Evolutionary conservation across 768 basidiomycete species (phyloP).

Genomic region (Suillus ampliporus): DNA sequence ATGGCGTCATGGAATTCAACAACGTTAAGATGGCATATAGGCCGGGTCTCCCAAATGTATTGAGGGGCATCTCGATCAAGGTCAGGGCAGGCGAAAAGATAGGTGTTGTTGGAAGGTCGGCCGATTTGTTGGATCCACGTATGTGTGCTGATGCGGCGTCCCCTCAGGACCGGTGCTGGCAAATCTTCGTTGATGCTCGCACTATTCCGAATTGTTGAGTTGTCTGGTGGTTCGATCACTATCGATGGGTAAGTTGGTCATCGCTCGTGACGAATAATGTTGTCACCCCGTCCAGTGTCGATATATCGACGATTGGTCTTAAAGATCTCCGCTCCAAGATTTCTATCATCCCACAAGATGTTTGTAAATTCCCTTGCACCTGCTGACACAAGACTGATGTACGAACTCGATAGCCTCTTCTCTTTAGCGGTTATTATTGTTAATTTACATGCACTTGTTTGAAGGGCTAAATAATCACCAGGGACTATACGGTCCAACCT

Average conservation of each 20-base stretch:
- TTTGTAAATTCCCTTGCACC: conserved; percentile 22
- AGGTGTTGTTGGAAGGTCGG: conserved; percentile 69
- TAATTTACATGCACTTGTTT: conserved; percentile 26
- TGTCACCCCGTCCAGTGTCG: conserved; percentile 46
- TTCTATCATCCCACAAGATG: conserved; percentile 54
- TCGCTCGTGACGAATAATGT: background rate
- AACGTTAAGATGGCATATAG: conserved; percentile 69
- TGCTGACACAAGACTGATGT: background rate
- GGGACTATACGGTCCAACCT: conserved; percentile 63
- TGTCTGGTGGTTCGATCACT: conserved; percentile 59
- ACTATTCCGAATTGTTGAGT: conserved; percentile 73
- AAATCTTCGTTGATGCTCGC: conserved; percentile 68
- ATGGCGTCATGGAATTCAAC: conserved; percentile 65
- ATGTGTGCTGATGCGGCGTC: background rate
- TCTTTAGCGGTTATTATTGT: conserved; percentile 57
- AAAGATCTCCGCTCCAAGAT: conserved; percentile 62
- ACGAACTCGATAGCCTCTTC: conserved; percentile 48
- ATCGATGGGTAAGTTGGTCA: conserved; percentile 58
- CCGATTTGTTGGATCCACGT: background rate
- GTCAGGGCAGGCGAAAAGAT: conserved; percentile 75
- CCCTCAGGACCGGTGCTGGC: conserved; percentile 54
- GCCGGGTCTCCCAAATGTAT: conserved; percentile 69
- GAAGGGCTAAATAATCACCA: conserved; percentile 39
- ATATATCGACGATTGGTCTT: conserved; percentile 72
- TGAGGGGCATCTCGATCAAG: conserved; percentile 66